Conservation (phyloP, 164 flowering plant genomes). For the Liquidambar formosana region DNA sequence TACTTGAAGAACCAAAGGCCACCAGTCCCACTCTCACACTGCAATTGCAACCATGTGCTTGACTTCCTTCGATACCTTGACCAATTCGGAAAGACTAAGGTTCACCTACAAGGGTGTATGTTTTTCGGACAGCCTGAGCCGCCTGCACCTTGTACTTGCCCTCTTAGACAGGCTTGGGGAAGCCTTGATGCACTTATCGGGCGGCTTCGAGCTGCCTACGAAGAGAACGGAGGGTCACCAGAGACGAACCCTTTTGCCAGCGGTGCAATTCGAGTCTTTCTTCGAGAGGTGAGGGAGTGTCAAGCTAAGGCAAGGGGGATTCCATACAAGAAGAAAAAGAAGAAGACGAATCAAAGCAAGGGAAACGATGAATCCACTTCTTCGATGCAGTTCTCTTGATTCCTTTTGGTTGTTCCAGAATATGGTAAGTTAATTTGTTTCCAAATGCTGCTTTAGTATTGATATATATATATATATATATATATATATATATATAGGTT, state of each 20-base stretch:
- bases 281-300: slow-evolving; percentile 47
- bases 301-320: slow-evolving; percentile 61
- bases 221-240: slow-evolving; percentile 50
- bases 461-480: too few species aligned
- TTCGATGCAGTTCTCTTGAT: slow-evolving; percentile 24
- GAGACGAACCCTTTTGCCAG: slow-evolving; percentile 54
- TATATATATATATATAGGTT: too few species aligned
- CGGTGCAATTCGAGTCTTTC: slow-evolving; percentile 43
- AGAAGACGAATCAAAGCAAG: slow-evolving; percentile 26
- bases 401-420: neutral
- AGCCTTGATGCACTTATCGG: slow-evolving; percentile 58
- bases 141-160: slow-evolving; percentile 58
- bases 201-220: slow-evolving; percentile 53
- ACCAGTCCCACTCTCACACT: slow-evolving; percentile 39
- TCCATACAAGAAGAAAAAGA: slow-evolving; percentile 58
- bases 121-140: slow-evolving; percentile 60
- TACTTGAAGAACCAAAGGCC: slow-evolving; percentile 55
- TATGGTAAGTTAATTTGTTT: neutral
- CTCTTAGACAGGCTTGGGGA: slow-evolving; percentile 55
- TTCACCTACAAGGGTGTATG: slow-evolving; percentile 49
- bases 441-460: too few species aligned
- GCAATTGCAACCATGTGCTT: slow-evolving; percentile 49
- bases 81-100: slow-evolving; percentile 58
- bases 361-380: slow-evolving; percentile 31
- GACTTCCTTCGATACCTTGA: slow-evolving; percentile 50